Base-by-base conservation (phyloP, 2,329 filamentous ascomycete genomes). In the Balansia obtecta region DNA sequence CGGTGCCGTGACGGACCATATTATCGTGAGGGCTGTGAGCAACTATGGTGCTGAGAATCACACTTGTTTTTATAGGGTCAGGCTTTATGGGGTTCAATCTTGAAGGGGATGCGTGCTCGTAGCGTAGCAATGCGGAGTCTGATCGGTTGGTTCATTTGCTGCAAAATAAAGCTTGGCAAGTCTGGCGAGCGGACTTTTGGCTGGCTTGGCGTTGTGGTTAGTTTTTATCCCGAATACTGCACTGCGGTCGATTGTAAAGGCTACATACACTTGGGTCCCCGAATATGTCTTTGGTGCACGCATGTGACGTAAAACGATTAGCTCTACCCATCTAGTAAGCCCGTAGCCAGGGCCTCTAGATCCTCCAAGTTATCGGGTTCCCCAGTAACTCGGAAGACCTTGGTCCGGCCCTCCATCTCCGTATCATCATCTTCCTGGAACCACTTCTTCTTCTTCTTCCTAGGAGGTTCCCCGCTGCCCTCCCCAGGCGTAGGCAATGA, bases 321-420 rank as follows among this genome's bases (percentile, higher is more conserved):
- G 20, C 7, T 39, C 50, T 55, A 72, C 48, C 65, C 67, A 53
- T 79, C 77, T 63, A 94, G 66, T 65, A 93, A 67, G 3, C 84
- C 85, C 43, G 83, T 78, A 50, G 88, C 88, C 67, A 91, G 67
- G 40, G 82, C 80, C 68, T 91, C 86, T 58, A 89, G 73, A 65
- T 90, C 86, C 65, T 88, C 84, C 58, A 91, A 69, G 41, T 85
- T 90, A 67, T 89, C 83, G 12, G 85, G 86, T 69, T 88, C 82
- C 48, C 82, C 76, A 13, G 74, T 74, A 58, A 79, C 73, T 68
- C 79, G 77, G 60, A 83, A 74, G 45, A 81, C 75, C 67, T 74
- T 76, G 62, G 74, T 63, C 60, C 68, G 54, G 32, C 68, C 71
- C 49, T 68, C 71, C 49, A 54, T 62, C 57, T 67, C 69, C 68